A percentile compares a stretch with the other conserved stretches of the same genome.
phyloP scores from a whole-genome alignment of 176 grass and related monocot genomes.

The Carex myosuroides region DNA sequence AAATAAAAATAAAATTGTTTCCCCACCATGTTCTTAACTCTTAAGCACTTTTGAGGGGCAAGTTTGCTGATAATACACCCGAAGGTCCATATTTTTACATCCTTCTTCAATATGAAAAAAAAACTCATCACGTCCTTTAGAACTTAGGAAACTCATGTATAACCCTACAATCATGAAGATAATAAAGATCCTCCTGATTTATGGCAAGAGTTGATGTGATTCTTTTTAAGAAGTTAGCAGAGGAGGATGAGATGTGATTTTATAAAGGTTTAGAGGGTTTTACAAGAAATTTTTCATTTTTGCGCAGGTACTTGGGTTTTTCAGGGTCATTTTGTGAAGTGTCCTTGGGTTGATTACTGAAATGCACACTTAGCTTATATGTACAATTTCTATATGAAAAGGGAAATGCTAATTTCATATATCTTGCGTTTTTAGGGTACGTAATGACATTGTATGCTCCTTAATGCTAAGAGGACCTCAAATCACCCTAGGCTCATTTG shows the following conservation, averaged over 20 bases:
- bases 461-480: slow-evolving; percentile 53
- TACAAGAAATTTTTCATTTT: not conserved
- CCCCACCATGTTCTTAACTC: not conserved
- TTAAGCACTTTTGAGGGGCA: not conserved
- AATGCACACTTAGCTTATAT: slow-evolving; percentile 13
- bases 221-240: not conserved
- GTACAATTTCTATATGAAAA: not conserved
- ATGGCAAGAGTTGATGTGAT: not conserved
- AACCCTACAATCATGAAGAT: not conserved
- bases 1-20: not conserved
- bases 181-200: not conserved
- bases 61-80: not conserved
- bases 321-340: not conserved
- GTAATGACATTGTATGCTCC: slow-evolving; percentile 68
- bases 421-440: slow-evolving; percentile 48
- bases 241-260: not conserved
- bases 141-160: not conserved
- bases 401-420: not conserved
- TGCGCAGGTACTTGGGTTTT: not conserved
- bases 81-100: not conserved
- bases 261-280: not conserved
- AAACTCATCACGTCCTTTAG: not conserved
- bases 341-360: not conserved
- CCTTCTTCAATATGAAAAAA: not conserved
- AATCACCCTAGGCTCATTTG: slow-evolving; percentile 68